Evolutionary conservation across 2,329 filamentous ascomycete genomes (phyloP).

Genomic region (Arthrobotrys iridis): DNA sequence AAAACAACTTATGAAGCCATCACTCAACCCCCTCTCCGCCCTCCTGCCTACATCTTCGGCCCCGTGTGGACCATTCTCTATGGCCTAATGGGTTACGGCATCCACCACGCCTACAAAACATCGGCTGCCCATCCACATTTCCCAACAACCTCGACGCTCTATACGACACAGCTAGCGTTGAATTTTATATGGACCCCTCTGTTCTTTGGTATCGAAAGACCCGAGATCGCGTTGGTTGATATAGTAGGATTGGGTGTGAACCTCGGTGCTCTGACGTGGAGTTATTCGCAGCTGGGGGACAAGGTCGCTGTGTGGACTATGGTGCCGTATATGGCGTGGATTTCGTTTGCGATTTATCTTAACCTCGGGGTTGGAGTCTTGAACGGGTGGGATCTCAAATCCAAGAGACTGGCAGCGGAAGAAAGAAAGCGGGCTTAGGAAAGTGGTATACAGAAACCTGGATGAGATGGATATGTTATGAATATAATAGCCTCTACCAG

Average conservation of each 20-base stretch:
- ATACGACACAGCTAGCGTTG: slow-evolving; percentile 83
- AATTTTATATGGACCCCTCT: slow-evolving; percentile 93
- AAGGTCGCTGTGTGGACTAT: slow-evolving; percentile 76
- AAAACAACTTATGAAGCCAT: slow-evolving; percentile 72
- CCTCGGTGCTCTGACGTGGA: slow-evolving; percentile 77
- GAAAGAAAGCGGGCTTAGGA: slow-evolving; percentile 59
- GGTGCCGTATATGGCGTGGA: slow-evolving; percentile 84
- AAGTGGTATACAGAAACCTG: no score
- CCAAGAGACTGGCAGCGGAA: slow-evolving; percentile 55
- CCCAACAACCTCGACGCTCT: slow-evolving; percentile 78
- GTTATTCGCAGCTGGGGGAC: slow-evolving; percentile 78
- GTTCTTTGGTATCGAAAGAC: slow-evolving; percentile 82
- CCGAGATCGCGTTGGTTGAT: slow-evolving; percentile 78
- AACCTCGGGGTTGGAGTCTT: slow-evolving; percentile 74
- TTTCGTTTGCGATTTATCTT: slow-evolving; percentile 87
- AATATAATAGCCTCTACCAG: no score
- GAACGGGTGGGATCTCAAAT: slow-evolving; percentile 73
- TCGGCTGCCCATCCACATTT: slow-evolving; percentile 69
- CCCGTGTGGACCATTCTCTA: slow-evolving; percentile 75
- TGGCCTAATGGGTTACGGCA: slow-evolving; percentile 85
- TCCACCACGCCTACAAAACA: slow-evolving; percentile 77
- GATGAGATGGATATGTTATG: no score
- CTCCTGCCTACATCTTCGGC: slow-evolving; percentile 71
- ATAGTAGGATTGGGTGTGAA: slow-evolving; percentile 77
- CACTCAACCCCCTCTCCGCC: slow-evolving; percentile 73